Percentiles rank a stretch among this genome's conserved stretches.
Evolutionary conservation across 441 rosid genomes (phyloP).

Genomic region (Adansonia rubrostipa): DNA sequence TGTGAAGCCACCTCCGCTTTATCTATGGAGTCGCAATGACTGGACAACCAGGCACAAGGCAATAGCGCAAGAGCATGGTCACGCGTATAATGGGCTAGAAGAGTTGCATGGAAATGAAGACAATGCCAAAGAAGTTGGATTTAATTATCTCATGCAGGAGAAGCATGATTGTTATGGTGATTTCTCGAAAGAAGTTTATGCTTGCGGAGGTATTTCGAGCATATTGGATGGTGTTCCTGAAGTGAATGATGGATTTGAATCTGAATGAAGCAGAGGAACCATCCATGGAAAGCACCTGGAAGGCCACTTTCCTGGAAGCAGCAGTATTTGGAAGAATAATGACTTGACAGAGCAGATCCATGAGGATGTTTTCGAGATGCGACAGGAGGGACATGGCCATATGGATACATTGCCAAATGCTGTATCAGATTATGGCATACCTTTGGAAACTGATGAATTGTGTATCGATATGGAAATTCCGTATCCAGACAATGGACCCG

Average conservation of each 20-base stretch:
- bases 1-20: slow-evolving; percentile 52
- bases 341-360: neutral
- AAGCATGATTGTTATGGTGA: slow-evolving; percentile 17
- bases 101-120: neutral
- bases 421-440: neutral
- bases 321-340: slow-evolving; percentile 4
- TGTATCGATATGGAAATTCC: slow-evolving; percentile 21
- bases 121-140: slow-evolving; percentile 18
- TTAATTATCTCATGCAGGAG: slow-evolving; percentile 21
- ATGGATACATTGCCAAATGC: slow-evolving; percentile 4
- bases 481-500: slow-evolving; percentile 3
- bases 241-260: slow-evolving; percentile 13
- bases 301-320: slow-evolving; percentile 12
- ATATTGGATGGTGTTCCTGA: slow-evolving; percentile 27
- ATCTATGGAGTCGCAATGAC: slow-evolving; percentile 65
- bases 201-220: slow-evolving; percentile 12
- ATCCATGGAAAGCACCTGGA: neutral
- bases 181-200: slow-evolving; percentile 19
- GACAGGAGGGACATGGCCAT: neutral
- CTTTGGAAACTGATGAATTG: slow-evolving; percentile 12
- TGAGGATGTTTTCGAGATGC: slow-evolving; percentile 16
- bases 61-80: slow-evolving; percentile 46
- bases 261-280: slow-evolving; percentile 19
- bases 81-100: slow-evolving; percentile 23
- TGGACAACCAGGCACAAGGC: slow-evolving; percentile 49